These are phyloP conservation scores for Epichloe sp. DNA, from an alignment of 2,329 filamentous ascomycete species.

Conservation along the genomic window DNA sequence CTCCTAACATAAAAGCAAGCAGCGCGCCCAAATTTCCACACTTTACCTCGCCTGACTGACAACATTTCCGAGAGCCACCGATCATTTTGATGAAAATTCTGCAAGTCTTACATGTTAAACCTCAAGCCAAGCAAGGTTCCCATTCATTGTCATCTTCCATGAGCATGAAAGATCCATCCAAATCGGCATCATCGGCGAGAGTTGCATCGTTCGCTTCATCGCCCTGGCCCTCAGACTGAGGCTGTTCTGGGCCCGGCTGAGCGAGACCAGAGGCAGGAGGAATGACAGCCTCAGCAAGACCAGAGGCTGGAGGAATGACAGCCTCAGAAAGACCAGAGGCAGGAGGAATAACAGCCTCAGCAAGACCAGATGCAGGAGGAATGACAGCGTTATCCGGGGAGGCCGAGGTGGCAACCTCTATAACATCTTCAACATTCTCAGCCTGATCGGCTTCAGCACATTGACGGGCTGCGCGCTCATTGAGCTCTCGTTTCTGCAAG, in stretches of 20 bases:
- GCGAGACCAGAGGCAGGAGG: neutral
- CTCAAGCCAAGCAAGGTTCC: neutral
- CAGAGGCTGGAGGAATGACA: neutral
- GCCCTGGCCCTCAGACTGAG: neutral
- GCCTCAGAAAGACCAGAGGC: neutral
- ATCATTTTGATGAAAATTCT: too few species aligned
- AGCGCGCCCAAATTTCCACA: neutral
- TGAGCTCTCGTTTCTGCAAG: slow-evolving; percentile 3
- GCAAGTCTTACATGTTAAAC: too few species aligned
- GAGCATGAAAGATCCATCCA: neutral
- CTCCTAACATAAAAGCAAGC: too few species aligned
- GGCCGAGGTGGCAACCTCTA: neutral
- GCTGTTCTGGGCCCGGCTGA: neutral
- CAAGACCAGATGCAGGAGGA: neutral
- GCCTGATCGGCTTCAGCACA: neutral
- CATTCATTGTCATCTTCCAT: neutral
- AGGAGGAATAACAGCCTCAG: neutral
- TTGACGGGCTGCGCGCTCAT: slow-evolving; percentile 3
- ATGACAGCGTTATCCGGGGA: neutral
- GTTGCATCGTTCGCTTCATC: neutral
- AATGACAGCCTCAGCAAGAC: neutral
- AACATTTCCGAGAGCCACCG: neutral
- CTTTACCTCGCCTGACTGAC: neutral
- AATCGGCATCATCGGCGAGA: neutral
- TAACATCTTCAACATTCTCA: neutral